These are phyloP conservation scores for Hyaloscypha finlandica DNA, from an alignment of 495 filamentous ascomycete genomes.

Conservation along the genomic window DNA sequence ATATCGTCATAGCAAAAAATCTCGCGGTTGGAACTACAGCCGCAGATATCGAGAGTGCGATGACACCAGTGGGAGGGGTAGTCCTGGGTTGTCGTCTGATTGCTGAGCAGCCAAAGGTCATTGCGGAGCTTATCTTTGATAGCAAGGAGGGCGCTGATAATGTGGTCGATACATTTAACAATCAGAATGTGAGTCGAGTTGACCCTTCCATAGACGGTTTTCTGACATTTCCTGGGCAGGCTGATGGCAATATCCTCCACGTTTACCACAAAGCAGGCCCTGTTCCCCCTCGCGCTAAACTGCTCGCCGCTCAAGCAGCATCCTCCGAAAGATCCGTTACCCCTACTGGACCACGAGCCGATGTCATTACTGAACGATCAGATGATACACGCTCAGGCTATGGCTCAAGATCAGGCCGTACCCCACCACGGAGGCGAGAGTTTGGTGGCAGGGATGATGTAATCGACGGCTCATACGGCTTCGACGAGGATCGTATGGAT, in stretches of 20 bases:
- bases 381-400: slow-evolving; percentile 22
- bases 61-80: slow-evolving; percentile 70
- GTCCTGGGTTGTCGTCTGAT: slow-evolving; percentile 73
- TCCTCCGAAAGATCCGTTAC: slow-evolving; percentile 39
- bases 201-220: slow-evolving; percentile 8
- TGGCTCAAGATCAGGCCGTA: slow-evolving; percentile 44
- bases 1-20: slow-evolving; percentile 82
- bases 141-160: slow-evolving; percentile 76
- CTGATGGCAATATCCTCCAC: slow-evolving; percentile 79
- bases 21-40: slow-evolving; percentile 92
- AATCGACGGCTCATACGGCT: slow-evolving; percentile 64
- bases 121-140: slow-evolving; percentile 82
- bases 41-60: slow-evolving; percentile 87
- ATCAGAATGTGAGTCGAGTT: slow-evolving; percentile 66
- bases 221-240: slow-evolving; percentile 48
- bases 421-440: slow-evolving; percentile 46
- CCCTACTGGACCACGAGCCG: slow-evolving; percentile 33
- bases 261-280: slow-evolving; percentile 66
- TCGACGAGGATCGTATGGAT: slow-evolving; percentile 54
- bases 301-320: slow-evolving; percentile 34
- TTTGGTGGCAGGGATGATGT: slow-evolving; percentile 49
- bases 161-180: slow-evolving; percentile 82
- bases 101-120: slow-evolving; percentile 71
- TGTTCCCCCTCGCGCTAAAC: slow-evolving; percentile 28
- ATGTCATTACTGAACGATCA: slow-evolving; percentile 28